Percentiles rank a stretch among this genome's conserved stretches.
These are phyloP conservation scores for Casuarina cunninghamiana DNA, from an alignment of 306 rosid genomes.

Conservation along the genomic window DNA sequence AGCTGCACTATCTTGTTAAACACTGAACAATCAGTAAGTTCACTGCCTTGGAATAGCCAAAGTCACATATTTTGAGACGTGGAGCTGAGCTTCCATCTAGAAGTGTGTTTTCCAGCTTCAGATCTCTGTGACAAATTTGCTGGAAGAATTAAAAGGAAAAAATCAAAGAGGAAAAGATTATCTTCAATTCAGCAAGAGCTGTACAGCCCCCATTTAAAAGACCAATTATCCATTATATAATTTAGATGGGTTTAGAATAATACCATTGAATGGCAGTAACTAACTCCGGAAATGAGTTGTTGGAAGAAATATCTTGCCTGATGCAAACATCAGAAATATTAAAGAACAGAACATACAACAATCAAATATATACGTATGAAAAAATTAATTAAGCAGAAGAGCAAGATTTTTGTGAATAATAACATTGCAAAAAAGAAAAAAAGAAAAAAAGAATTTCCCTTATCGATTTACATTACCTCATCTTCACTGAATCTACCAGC, in stretches of 20 bases:
- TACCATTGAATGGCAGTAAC: conserved; percentile 96
- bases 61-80: conserved; percentile 89
- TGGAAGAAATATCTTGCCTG: conserved; percentile 94
- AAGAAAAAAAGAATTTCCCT: neutral
- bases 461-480: conserved; percentile 53
- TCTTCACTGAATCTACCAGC: conserved; percentile 99
- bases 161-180: conserved; percentile 6
- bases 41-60: conserved; percentile 92
- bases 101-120: conserved; percentile 96
- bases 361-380: neutral
- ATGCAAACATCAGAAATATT: conserved; percentile 3
- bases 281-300: conserved; percentile 94
- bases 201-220: neutral
- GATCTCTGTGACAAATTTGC: conserved; percentile 99
- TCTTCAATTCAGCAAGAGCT: conserved; percentile 16
- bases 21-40: conserved; percentile 1
- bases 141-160: conserved; percentile 25
- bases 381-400: neutral
- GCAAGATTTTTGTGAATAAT: neutral
- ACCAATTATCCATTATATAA: neutral
- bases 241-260: conserved; percentile 9
- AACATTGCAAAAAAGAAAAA: no score
- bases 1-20: conserved; percentile 1
- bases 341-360: neutral
- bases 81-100: conserved; percentile 94